Base-by-base conservation (phyloP, 2,329 filamentous ascomycete species). In the Tricladium varicosporioides region DNA sequence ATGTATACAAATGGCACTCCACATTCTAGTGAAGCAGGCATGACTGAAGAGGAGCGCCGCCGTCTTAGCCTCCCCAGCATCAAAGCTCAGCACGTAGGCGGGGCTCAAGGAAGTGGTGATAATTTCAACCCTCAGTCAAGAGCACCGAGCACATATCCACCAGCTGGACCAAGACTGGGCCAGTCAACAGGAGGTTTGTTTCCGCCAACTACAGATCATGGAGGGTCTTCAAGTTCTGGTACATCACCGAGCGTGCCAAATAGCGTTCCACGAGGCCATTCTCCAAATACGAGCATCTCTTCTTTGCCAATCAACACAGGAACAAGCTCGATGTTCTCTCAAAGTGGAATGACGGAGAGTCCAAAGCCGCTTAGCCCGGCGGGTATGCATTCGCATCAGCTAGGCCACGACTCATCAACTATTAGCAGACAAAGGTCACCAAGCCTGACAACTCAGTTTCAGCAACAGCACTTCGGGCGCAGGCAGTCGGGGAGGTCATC, bases 331-430 rank as follows among this genome's bases (percentile, higher is more conserved):
- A 81, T 92, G 62, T 95, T 91, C 69, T 81, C 85, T 8, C 86
- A 91, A 62, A 81, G 83, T 53, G 74, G 75, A 53, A 89, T 96
- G 76, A 94, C 89, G 2, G 91, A 96, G 72, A 95, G 90, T 63
- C 91, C 92, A 0, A 95, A 92, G 69, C 88, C 92, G 3, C 77
- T 96, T 43, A 92, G 87, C 59, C 88, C 88, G 15, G 77, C 59
- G 14, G 68, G 78, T 56, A 75, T 77, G 61, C 76, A 79, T 59
- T 69, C 74, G 16, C 77, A 81, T 56, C 75, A 75, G 73, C 70
- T 79, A 69, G 69, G 79, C 16, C 77, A 87, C 50, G 83, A 84
- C 62, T 72, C 80, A 14, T 72, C 75, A 31, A 72, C 81, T 59
- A 74, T 76, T 52, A 75, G 73, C 44, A 79, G 84, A 56, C 84